phyloP scores from a whole-genome alignment of 2,329 filamentous ascomycete genomes.

The Xylariaceae sp. region DNA sequence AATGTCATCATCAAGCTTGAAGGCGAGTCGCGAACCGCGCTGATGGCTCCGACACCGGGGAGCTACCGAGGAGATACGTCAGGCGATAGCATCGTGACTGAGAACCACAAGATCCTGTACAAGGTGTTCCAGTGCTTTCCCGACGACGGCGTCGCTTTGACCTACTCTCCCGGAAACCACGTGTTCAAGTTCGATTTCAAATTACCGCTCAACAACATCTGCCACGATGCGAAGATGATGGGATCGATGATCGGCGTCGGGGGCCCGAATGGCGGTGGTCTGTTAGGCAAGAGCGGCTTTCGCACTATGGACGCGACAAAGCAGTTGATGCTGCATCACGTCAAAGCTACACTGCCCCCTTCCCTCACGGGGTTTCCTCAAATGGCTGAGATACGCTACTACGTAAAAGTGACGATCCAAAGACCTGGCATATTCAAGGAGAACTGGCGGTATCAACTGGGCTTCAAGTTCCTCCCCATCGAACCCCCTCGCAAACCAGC shows the following conservation, averaged over 20 bases:
- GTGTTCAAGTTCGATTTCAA: slow-evolving; percentile 77
- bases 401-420: slow-evolving; percentile 90
- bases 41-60: slow-evolving; percentile 48
- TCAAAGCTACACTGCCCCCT: slow-evolving; percentile 82
- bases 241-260: slow-evolving; percentile 50
- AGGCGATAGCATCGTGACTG: slow-evolving; percentile 44
- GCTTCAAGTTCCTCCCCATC: slow-evolving; percentile 87
- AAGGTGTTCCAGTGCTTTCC: slow-evolving; percentile 71
- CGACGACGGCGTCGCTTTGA: slow-evolving; percentile 43
- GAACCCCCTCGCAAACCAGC: slow-evolving; percentile 73
- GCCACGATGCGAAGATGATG: slow-evolving; percentile 52
- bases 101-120: slow-evolving; percentile 73
- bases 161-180: slow-evolving; percentile 61
- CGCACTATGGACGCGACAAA: slow-evolving; percentile 61
- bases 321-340: slow-evolving; percentile 63
- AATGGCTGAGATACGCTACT: slow-evolving; percentile 89
- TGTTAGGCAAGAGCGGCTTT: slow-evolving; percentile 49
- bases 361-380: slow-evolving; percentile 83
- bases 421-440: slow-evolving; percentile 86
- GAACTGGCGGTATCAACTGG: slow-evolving; percentile 67
- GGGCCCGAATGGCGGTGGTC: slow-evolving; percentile 41
- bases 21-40: slow-evolving; percentile 68
- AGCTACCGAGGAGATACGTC: slow-evolving; percentile 36
- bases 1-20: slow-evolving; percentile 80
- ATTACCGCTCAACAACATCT: slow-evolving; percentile 72